Percentiles rank a stretch among this genome's conserved stretches.
Evolutionary conservation across 306 rosid species (phyloP).

Genomic region (Gillenia trifoliata): DNA sequence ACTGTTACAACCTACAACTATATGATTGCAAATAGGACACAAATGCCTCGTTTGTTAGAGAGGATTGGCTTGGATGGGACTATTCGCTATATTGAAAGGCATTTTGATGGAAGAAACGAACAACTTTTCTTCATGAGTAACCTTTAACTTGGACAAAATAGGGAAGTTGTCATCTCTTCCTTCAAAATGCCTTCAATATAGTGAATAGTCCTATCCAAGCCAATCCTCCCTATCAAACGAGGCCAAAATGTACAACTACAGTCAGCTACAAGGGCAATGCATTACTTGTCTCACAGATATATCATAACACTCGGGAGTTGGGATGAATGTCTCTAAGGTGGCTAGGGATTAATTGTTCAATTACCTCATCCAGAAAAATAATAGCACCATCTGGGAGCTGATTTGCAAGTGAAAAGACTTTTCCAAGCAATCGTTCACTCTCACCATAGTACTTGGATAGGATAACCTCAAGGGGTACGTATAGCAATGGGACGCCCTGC

Average conservation of each 20-base stretch:
- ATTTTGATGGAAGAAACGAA: too few relatives aligned
- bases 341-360: neutral
- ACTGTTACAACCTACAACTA: neutral
- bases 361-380: constrained; percentile 88
- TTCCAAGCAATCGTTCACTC: constrained; percentile 79
- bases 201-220: too few relatives aligned
- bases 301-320: neutral
- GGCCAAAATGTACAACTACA: neutral
- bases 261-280: neutral
- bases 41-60: too few relatives aligned
- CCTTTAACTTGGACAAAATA: too few relatives aligned
- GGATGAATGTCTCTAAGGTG: neutral
- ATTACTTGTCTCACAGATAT: neutral
- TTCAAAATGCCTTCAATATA: too few relatives aligned
- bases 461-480: constrained; percentile 82
- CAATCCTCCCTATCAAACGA: too few relatives aligned
- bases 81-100: too few relatives aligned
- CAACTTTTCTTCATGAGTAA: too few relatives aligned
- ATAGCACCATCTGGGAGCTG: constrained; percentile 73
- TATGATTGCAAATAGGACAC: neutral
- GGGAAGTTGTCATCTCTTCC: too few relatives aligned
- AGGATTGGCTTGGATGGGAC: too few relatives aligned
- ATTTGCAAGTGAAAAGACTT: constrained; percentile 77
- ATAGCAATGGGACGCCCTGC: constrained; percentile 82
- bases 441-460: constrained; percentile 87